phyloP scores from a whole-genome alignment of 495 filamentous ascomycete species.

The Aspergillus diversus region DNA sequence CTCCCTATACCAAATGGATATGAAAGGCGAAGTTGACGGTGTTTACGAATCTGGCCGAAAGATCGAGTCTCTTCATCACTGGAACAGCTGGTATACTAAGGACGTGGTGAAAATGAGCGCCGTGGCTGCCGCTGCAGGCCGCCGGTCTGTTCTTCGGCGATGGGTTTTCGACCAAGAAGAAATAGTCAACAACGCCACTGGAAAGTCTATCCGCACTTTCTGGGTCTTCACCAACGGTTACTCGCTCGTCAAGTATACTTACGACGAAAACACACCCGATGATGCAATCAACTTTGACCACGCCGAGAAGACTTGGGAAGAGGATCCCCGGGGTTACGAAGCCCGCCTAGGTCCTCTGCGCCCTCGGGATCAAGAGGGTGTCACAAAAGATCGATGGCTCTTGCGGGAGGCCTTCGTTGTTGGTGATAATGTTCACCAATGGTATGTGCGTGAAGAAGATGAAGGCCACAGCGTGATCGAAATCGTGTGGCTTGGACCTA shows the following conservation, averaged over 20 bases:
- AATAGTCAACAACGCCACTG: constrained; percentile 41
- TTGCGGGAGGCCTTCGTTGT: constrained; percentile 46
- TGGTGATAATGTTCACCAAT: constrained; percentile 52
- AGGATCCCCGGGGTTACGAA: constrained; percentile 53
- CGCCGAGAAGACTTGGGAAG: constrained; percentile 66
- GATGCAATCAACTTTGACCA: constrained; percentile 57
- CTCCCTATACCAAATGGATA: constrained; percentile 66
- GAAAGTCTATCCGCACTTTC: constrained; percentile 47
- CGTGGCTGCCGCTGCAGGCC: constrained; percentile 58
- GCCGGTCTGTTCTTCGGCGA: constrained; percentile 63
- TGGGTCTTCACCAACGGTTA: constrained; percentile 66
- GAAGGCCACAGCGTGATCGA: constrained; percentile 53
- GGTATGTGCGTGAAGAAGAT: constrained; percentile 52
- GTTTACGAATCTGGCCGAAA: constrained; percentile 64
- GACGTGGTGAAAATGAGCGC: constrained; percentile 63
- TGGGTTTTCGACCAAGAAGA: constrained; percentile 62
- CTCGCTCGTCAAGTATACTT: constrained; percentile 59
- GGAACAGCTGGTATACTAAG: constrained; percentile 60
- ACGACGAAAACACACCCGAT: constrained; percentile 45
- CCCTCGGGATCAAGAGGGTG: constrained; percentile 42
- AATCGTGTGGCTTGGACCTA: constrained; percentile 53
- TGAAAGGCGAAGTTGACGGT: constrained; percentile 61
- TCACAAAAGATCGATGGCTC: constrained; percentile 52
- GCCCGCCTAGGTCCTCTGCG: constrained; percentile 58
- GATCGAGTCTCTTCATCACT: constrained; percentile 66